phyloP scores from a whole-genome alignment of 495 filamentous ascomycete genomes.

The Penicillium atrosanguineum region DNA sequence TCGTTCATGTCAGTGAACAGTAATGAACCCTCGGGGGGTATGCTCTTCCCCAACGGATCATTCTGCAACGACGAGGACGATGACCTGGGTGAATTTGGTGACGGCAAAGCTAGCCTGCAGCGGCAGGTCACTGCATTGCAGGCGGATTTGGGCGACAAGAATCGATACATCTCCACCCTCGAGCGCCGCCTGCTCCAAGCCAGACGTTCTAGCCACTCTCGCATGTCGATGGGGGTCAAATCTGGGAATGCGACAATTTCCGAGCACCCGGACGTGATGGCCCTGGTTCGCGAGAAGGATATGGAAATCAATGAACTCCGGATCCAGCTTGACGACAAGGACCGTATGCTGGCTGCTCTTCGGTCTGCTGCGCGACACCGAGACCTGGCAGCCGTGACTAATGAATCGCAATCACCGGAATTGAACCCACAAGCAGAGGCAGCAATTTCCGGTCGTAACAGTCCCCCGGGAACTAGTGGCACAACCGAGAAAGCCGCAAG shows the following conservation, averaged over 20 bases:
- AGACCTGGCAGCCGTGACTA: constrained; percentile 70
- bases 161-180: constrained; percentile 89
- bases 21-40: constrained; percentile 37
- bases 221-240: constrained; percentile 70
- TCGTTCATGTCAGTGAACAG: constrained; percentile 62
- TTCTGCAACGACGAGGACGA: constrained; percentile 62
- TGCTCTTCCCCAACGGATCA: constrained; percentile 33
- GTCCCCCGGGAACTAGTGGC: constrained; percentile 21
- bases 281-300: constrained; percentile 82
- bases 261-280: constrained; percentile 64
- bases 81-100: constrained; percentile 77
- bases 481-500: constrained; percentile 19
- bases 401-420: constrained; percentile 38
- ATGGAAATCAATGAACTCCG: constrained; percentile 89
- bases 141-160: constrained; percentile 91
- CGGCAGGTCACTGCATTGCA: constrained; percentile 85
- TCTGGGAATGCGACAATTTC: constrained; percentile 52
- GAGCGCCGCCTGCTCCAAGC: constrained; percentile 92
- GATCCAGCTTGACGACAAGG: constrained; percentile 90
- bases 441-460: constrained; percentile 30
- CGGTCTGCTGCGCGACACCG: constrained; percentile 84
- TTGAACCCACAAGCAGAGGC: constrained; percentile 31
- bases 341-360: constrained; percentile 85
- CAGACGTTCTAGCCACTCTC: constrained; percentile 81
- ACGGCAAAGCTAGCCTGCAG: constrained; percentile 77